Conservation (phyloP, 176 grass and related monocot genomes). For the Carex parvula region DNA sequence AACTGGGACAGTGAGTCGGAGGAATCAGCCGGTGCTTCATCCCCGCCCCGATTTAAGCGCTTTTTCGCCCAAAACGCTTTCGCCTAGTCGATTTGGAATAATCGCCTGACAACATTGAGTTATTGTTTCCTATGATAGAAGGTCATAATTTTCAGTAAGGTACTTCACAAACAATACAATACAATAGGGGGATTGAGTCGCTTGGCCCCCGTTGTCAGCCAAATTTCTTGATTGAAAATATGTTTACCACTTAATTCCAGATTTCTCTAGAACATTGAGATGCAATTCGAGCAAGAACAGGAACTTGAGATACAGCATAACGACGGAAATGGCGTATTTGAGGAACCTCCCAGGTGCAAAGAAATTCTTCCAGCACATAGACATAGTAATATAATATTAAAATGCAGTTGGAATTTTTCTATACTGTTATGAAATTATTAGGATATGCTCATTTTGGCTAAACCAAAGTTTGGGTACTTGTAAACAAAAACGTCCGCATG, state of each 20-base stretch:
- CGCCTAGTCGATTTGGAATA: background rate
- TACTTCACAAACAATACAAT: background rate
- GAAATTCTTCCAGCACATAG: background rate
- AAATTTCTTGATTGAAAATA: background rate
- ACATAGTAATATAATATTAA: background rate
- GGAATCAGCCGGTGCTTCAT: background rate
- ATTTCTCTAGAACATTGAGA: constrained; percentile 21
- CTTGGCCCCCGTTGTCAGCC: too few relatives aligned
- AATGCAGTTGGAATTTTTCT: background rate
- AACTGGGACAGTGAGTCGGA: background rate
- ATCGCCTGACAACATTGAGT: background rate
- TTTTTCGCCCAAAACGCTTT: background rate
- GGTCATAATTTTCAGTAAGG: background rate
- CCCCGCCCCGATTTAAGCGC: background rate
- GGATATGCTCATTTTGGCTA: background rate
- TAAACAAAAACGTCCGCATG: background rate
- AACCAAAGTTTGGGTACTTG: background rate
- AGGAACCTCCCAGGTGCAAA: constrained; percentile 49
- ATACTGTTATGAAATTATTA: background rate
- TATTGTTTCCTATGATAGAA: background rate
- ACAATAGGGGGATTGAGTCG: too few relatives aligned
- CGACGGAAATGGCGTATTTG: constrained; percentile 37
- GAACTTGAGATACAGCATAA: constrained; percentile 17
- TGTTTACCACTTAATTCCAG: background rate
- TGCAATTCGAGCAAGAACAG: constrained; percentile 52